These are phyloP conservation scores for Pholiota molesta DNA, from an alignment of 768 basidiomycete species.

Conservation along the genomic window DNA sequence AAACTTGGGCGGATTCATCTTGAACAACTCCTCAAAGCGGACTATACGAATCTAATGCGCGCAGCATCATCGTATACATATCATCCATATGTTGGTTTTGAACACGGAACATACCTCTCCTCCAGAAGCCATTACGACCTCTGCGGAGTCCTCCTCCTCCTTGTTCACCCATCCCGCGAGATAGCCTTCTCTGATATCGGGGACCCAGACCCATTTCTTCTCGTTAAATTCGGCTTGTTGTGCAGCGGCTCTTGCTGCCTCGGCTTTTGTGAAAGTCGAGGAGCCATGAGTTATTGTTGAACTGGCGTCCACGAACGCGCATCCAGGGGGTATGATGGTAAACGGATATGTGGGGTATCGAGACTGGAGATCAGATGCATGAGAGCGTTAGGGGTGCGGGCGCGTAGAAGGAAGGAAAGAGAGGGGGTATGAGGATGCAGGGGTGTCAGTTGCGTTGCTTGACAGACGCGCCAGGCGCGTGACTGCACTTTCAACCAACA, in stretches of 20 bases:
- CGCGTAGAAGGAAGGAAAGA: conserved; percentile 7
- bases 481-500: conserved; percentile 30
- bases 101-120: conserved; percentile 63
- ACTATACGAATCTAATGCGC: conserved; percentile 44
- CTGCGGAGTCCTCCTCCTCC: conserved; percentile 81
- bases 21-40: conserved; percentile 80
- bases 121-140: conserved; percentile 83
- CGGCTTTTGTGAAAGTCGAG: conserved; percentile 57
- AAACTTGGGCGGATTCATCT: conserved; percentile 99
- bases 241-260: conserved; percentile 83
- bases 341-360: conserved; percentile 1
- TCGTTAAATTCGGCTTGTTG: conserved; percentile 96
- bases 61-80: conserved; percentile 6
- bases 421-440: conserved; percentile 12
- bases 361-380: not conserved
- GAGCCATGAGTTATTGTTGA: conserved; percentile 40
- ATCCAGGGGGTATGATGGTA: conserved; percentile 16
- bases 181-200: conserved; percentile 91
- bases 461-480: conserved; percentile 24
- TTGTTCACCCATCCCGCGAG: conserved; percentile 92
- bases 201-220: conserved; percentile 99
- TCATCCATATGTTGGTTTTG: not conserved
- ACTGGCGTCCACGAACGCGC: conserved; percentile 2
- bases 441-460: not conserved
- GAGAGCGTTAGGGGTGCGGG: not conserved